Percentiles rank a stretch among this genome's conserved stretches.
These are phyloP conservation scores for Rubus parviflorus DNA, from an alignment of 306 rosid species.

Conservation along the genomic window DNA sequence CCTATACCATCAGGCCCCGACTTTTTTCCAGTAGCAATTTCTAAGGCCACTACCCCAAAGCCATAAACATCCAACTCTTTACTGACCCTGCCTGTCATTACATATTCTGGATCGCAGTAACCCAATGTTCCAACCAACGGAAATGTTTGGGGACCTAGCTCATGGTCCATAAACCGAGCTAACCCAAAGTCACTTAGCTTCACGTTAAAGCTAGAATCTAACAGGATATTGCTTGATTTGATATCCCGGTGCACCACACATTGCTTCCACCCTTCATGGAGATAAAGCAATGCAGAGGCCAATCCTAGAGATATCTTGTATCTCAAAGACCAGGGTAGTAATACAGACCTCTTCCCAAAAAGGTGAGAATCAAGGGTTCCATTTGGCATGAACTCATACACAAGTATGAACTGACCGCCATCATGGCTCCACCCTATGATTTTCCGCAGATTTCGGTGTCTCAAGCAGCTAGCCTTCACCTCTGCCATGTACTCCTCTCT, in stretches of 20 bases:
- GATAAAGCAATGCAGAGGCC: neutral
- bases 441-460: slow-evolving; percentile 5
- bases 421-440: slow-evolving; percentile 7
- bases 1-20: neutral
- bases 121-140: neutral
- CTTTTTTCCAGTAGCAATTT: neutral
- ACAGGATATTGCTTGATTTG: neutral
- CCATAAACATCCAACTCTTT: neutral
- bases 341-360: neutral
- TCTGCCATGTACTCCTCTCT: neutral
- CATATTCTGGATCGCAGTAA: neutral
- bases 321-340: neutral
- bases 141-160: neutral
- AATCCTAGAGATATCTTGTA: neutral
- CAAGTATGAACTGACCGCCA: neutral
- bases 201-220: neutral
- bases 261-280: neutral
- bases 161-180: neutral
- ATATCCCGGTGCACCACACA: neutral
- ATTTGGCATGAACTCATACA: neutral
- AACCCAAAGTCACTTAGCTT: neutral
- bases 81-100: neutral
- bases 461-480: slow-evolving; percentile 21
- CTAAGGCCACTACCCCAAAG: neutral
- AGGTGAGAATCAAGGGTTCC: neutral